Evolutionary conservation across 108 stramenopile genomes (phyloP).

Genomic region (Cyclotella baltica): DNA sequence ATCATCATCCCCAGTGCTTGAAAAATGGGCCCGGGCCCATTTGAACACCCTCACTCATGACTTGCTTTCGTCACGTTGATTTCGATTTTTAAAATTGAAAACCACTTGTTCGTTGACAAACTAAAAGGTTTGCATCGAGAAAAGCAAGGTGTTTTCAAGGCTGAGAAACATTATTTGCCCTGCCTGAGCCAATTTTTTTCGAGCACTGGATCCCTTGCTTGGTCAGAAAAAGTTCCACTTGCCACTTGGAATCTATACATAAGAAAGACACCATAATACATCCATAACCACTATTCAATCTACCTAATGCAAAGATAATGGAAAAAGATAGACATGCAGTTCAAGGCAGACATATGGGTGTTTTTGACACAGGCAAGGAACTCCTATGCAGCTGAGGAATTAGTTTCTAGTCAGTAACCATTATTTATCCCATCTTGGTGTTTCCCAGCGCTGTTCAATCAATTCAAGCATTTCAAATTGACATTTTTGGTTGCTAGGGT

Average conservation of each 20-base stretch:
- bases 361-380: conserved; percentile 58
- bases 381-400: conserved; percentile 27
- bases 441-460: conserved; percentile 15
- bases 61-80: too few species aligned
- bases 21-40: too few species aligned
- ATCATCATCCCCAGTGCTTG: too few species aligned
- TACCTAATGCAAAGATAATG: conserved; percentile 77
- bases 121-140: too few species aligned
- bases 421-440: background rate
- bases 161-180: too few species aligned
- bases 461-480: conserved; percentile 37
- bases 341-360: conserved; percentile 79
- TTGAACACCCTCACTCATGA: too few species aligned
- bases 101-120: too few species aligned
- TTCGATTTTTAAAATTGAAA: too few species aligned
- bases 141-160: too few species aligned
- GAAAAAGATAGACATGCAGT: conserved; percentile 45
- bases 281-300: conserved; percentile 22
- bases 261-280: conserved; percentile 35
- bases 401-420: background rate
- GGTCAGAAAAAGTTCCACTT: conserved; percentile 9
- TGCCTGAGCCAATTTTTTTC: too few species aligned
- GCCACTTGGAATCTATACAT: conserved; percentile 34
- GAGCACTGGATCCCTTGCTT: too few species aligned
- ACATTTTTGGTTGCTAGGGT: conserved; percentile 71